phyloP scores from a whole-genome alignment of 139 green algal genomes.

The Tetraselmis chui region DNA sequence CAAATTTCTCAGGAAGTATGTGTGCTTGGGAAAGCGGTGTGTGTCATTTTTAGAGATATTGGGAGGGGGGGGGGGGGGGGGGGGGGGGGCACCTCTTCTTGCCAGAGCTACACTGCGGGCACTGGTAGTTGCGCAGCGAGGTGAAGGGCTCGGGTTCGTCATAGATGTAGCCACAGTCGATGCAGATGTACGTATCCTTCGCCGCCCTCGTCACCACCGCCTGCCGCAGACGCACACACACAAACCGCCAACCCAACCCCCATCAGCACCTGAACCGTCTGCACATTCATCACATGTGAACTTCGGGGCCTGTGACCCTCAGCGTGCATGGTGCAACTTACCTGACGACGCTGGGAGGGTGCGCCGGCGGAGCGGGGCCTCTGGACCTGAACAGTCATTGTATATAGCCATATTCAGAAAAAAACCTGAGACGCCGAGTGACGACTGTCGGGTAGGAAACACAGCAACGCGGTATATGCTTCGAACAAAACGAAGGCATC shows the following conservation, averaged over 20 bases:
- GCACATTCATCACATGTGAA: not conserved
- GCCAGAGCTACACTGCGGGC: not conserved
- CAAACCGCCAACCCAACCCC: not conserved
- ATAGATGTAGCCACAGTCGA: not conserved
- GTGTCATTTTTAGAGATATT: too few species aligned
- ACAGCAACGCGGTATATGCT: not conserved
- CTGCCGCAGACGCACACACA: not conserved
- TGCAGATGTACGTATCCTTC: not conserved
- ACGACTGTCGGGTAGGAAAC: too few species aligned
- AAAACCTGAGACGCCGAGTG: too few species aligned
- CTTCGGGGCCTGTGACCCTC: not conserved
- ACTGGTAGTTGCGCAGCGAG: not conserved
- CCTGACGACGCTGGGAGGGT: not conserved
- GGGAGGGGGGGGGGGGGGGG: too few species aligned
- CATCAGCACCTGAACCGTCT: too few species aligned
- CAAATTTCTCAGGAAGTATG: too few species aligned
- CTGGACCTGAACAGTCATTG: not conserved
- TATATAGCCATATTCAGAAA: too few species aligned
- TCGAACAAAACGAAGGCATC: not conserved
- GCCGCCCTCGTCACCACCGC: not conserved
- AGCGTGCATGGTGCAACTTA: not conserved
- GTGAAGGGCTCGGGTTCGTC: not conserved
- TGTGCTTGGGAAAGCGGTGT: too few species aligned
- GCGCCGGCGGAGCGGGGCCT: not conserved
- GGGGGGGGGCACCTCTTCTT: not conserved